Conservation (phyloP, 1,284 basidiomycete genomes). For the Austroboletus novae-zelandiae region DNA sequence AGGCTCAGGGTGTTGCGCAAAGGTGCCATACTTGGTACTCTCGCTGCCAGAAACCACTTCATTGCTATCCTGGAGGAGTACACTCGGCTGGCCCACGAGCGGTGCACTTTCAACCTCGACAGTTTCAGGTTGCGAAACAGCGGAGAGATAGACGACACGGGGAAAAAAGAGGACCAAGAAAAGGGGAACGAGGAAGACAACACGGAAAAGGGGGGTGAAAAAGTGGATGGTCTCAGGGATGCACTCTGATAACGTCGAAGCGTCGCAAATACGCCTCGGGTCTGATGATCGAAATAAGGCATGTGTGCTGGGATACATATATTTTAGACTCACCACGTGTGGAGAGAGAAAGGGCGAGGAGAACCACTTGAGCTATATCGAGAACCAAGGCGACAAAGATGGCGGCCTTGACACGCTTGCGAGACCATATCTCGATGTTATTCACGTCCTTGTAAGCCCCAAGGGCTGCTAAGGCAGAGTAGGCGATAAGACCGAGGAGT, state of each 20-base stretch:
- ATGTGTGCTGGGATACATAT: background rate
- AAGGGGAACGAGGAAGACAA: conserved; percentile 59
- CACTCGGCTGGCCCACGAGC: conserved; percentile 26
- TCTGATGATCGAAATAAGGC: conserved; percentile 7
- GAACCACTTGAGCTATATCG: conserved; percentile 56
- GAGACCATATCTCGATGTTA: conserved; percentile 68
- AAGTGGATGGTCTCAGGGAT: conserved; percentile 55
- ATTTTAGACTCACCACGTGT: conserved; percentile 42
- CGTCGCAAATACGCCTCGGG: conserved; percentile 29
- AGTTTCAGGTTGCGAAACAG: conserved; percentile 29
- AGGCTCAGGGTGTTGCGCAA: conserved; percentile 16
- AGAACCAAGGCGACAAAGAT: conserved; percentile 51
- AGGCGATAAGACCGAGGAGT: conserved; percentile 63
- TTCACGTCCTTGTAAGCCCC: conserved; percentile 75
- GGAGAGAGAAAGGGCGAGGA: conserved; percentile 48
- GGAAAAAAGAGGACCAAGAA: conserved; percentile 57
- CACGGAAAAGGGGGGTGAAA: conserved; percentile 60
- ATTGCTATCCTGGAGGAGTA: conserved; percentile 24
- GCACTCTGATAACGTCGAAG: conserved; percentile 32
- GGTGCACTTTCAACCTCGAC: conserved; percentile 26
- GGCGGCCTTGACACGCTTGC: conserved; percentile 54
- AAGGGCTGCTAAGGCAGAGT: conserved; percentile 64
- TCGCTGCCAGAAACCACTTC: conserved; percentile 25
- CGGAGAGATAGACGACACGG: conserved; percentile 56
- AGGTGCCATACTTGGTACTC: conserved; percentile 71